Conservation (phyloP, 257 asterid species). For the Nicotiana noctiflora region DNA sequence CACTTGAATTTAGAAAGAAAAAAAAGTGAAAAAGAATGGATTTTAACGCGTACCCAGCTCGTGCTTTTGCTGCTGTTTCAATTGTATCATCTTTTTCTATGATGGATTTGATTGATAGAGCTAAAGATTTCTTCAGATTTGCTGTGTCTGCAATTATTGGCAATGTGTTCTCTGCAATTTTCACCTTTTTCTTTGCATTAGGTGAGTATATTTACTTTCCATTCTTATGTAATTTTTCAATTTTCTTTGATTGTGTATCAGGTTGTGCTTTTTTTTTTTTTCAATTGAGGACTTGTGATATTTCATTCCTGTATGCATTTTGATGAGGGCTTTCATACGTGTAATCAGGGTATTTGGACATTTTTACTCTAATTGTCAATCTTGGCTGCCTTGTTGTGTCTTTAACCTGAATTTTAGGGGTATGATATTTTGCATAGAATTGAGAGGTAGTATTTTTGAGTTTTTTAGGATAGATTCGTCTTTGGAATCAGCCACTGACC, state of each 20-base stretch:
- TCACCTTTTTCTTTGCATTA: slow-evolving; percentile 68
- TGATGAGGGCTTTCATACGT: not conserved
- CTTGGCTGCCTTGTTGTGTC: not conserved
- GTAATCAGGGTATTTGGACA: not conserved
- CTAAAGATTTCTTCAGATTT: slow-evolving; percentile 50
- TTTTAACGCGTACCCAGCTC: slow-evolving; percentile 59
- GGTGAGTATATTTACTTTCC: slow-evolving; percentile 27
- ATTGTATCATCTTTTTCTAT: slow-evolving; percentile 43
- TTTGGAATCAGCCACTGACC: no score
- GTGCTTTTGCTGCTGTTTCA: slow-evolving; percentile 38
- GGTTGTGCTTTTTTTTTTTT: not conserved
- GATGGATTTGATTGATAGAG: slow-evolving; percentile 35
- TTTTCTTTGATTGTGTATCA: not conserved
- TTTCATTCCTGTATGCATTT: not conserved
- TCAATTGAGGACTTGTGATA: not conserved
- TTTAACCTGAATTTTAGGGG: not conserved
- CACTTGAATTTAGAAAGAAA: not conserved
- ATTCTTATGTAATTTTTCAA: not conserved
- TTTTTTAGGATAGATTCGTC: no score
- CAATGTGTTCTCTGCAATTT: slow-evolving; percentile 65
- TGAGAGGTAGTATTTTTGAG: no score
- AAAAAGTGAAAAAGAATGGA: slow-evolving; percentile 36
- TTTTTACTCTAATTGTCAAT: not conserved
- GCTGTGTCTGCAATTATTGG: slow-evolving; percentile 57
- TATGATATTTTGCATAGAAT: not conserved